Base-by-base conservation (phyloP, 2,329 filamentous ascomycete species). In the Colletotrichum cuscutae region DNA sequence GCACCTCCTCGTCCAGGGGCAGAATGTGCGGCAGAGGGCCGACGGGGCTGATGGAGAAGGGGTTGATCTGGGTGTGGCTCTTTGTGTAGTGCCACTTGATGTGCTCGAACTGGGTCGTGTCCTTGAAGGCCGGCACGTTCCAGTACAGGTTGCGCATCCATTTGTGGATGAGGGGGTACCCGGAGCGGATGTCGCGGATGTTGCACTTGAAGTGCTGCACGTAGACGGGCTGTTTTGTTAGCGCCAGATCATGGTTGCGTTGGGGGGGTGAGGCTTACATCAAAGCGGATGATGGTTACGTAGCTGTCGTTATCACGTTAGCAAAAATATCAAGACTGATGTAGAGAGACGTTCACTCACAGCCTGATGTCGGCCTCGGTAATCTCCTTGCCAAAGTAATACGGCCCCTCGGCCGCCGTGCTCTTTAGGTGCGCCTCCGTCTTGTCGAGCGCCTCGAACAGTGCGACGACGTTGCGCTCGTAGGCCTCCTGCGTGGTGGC, bases 201-300 rank as follows among this genome's bases (percentile, higher is more conserved):
- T 97, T 97, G 86, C 93, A 95, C 83, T 93, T 93, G 87, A 96
- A 96, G 83, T 95, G 93, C 84, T 97, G 94, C 65, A 97, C 93
- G 79, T 97, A 97, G 77, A 94, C 93, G 35, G 88, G 86, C 82
- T 87, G 2, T 35, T 68, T 71, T 30, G 74, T 70, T 42, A 70
- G 63, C 4, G 4, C 56, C 6, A n/a, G 6, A 9, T 32, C 8
- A 32, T 32, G 11, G 11, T 32, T 32, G 32, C 32, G 32, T 32
- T 11, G 11, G 9, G 30, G 24, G 11, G 32, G 32, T 11, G n/a
- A 8, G 15, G 13, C 13, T 80, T 74, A 84, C 82, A 76, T 95
- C 93, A 80, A 95, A 95, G 42, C 93, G 90, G 74, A 93, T 85
- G 60, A 95, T 89, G 5, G 93, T 95, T 15, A 92, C 92, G 80